Evolutionary conservation across 441 rosid genomes (phyloP).

Genomic region (Arabidopsis hybrid): DNA sequence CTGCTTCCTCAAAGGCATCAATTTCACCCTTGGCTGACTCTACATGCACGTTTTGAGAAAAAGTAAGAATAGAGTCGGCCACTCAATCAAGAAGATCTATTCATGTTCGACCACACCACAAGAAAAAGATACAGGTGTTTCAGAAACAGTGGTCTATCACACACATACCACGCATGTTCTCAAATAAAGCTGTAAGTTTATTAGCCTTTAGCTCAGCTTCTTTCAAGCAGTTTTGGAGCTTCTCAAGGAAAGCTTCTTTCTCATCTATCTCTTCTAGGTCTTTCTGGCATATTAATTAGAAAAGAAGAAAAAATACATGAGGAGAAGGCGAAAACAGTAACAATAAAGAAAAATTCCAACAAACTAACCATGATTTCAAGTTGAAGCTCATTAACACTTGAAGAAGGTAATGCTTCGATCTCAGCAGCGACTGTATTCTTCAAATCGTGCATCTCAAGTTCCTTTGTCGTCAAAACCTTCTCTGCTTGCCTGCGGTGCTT

Average conservation of each 20-base stretch:
- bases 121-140: slow-evolving; percentile 15
- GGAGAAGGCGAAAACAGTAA: slow-evolving; percentile 7
- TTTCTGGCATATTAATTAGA: slow-evolving; percentile 52
- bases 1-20: slow-evolving; percentile 79
- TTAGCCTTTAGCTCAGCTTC: slow-evolving; percentile 69
- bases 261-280: slow-evolving; percentile 59
- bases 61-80: slow-evolving; percentile 4
- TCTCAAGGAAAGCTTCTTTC: slow-evolving; percentile 60
- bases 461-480: slow-evolving; percentile 56
- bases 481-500: slow-evolving; percentile 62
- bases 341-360: slow-evolving; percentile 23
- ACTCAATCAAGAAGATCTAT: neutral
- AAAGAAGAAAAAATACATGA: neutral
- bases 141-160: slow-evolving; percentile 24
- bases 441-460: slow-evolving; percentile 65
- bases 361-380: slow-evolving; percentile 87
- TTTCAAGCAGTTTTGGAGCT: slow-evolving; percentile 52
- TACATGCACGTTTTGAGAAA: slow-evolving; percentile 36
- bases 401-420: slow-evolving; percentile 52
- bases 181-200: slow-evolving; percentile 64
- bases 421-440: slow-evolving; percentile 63
- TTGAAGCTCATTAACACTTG: slow-evolving; percentile 80
- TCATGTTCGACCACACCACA: slow-evolving; percentile 18
- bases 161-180: slow-evolving; percentile 74
- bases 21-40: slow-evolving; percentile 85